Conservation (phyloP, 495 filamentous ascomycete species). For the Geoglossum glabrum region DNA sequence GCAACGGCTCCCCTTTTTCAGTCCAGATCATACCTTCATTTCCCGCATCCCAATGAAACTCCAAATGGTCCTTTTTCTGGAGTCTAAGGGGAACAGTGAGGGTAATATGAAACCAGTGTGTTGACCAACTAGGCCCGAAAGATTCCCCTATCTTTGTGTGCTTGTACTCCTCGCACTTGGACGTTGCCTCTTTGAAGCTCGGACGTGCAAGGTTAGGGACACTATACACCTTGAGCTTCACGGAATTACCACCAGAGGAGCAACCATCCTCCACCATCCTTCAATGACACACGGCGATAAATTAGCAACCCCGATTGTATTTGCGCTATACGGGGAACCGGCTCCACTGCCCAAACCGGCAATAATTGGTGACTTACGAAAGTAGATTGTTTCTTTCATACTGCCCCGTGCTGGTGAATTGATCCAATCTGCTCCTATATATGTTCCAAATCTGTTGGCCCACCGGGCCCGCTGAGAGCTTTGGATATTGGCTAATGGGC, state of each 20-base stretch:
- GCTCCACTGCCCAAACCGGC: conserved; percentile 2
- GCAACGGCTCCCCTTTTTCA: conserved; percentile 68
- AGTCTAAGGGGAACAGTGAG: conserved; percentile 58
- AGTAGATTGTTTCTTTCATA: conserved; percentile 62
- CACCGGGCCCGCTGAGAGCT: conserved; percentile 36
- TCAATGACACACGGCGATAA: neutral
- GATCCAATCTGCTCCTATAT: conserved; percentile 64
- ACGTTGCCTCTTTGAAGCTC: conserved; percentile 74
- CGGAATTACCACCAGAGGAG: conserved; percentile 46
- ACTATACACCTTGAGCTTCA: conserved; percentile 75
- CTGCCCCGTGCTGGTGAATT: conserved; percentile 65
- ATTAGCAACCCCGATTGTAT: neutral
- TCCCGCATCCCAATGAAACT: conserved; percentile 88
- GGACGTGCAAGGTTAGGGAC: conserved; percentile 62
- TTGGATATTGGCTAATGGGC: conserved; percentile 25
- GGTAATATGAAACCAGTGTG: conserved; percentile 86
- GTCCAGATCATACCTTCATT: conserved; percentile 86
- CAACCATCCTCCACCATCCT: conserved; percentile 61
- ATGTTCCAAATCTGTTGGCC: conserved; percentile 76
- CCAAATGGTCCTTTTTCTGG: conserved; percentile 50
- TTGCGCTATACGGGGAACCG: neutral
- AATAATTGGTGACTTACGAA: conserved; percentile 23
- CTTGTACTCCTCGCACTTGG: conserved; percentile 55
- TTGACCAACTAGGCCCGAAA: conserved; percentile 93
- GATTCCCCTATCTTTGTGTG: conserved; percentile 52